Base-by-base conservation (phyloP, 164 flowering plant genomes). In the Akebia trifoliata region DNA sequence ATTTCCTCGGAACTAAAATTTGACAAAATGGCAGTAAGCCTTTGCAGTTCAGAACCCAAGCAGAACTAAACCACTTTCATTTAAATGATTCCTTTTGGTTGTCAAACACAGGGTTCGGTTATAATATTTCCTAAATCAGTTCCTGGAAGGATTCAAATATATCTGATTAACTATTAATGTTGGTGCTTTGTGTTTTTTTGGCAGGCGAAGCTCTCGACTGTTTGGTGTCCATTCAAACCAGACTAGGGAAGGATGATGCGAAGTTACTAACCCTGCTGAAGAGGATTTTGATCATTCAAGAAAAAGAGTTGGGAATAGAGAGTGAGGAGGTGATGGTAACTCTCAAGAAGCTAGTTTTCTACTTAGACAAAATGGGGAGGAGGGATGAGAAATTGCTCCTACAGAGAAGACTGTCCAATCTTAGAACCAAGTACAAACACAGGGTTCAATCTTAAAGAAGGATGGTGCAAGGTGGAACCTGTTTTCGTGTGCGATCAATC, bases 201-300 rank as follows among this genome's bases (percentile, higher is more conserved):
- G 70, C 79, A 92, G 98, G 95, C 15, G 98, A 92, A 72, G 96
- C 92, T 40, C 80, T 92, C 2, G 98, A 92, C 60, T 88, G 96
- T 70, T 63, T 92, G 74, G 79, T 82, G 17, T 80, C 89, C 15
- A 83, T 92, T 37, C 86, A 80, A 69, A 65, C 65, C 7, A 76
- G 87, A 68, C 24, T 81, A 42, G 85, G 78, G 57, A 81, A 66
- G 56, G 86, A 76, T 34, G 81, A 83, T 44, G 53, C 8, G 4
- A 72, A 76, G 64, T 44, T 85, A 48, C 56, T 89, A 62, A 74
- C 71, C 50, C 59, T 68, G 63, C 77, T 89, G 22, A 68, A 82
- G 64, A 74, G 95, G 72, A 74, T 89, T 44, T 62, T 89, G 64
- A 74, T 42, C 45, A 89, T 89, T 57, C 97, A 93, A 69, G 97